phyloP scores from a whole-genome alignment of 495 filamentous ascomycete species.

The Penicillium goetzii region DNA sequence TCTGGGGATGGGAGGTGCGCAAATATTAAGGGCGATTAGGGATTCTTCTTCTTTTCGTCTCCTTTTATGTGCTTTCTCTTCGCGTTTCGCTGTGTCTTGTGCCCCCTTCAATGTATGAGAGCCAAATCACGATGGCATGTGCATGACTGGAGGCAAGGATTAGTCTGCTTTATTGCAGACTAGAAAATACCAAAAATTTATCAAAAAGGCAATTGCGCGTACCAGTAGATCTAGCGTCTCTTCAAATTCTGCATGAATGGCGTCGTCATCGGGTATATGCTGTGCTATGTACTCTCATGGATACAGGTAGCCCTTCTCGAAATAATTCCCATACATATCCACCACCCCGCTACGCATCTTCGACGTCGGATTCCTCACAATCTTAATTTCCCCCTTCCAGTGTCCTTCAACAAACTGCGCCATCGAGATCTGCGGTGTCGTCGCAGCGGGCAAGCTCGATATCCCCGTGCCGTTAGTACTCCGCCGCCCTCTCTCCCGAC shows the following conservation, averaged over 20 bases:
- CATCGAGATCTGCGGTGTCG: conserved; percentile 33
- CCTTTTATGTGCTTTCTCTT: conserved; percentile 16
- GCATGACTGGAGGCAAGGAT: conserved; percentile 24
- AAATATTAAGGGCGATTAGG: not conserved
- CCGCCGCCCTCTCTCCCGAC: conserved; percentile 34
- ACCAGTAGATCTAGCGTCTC: not conserved
- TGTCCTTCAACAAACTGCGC: conserved; percentile 51
- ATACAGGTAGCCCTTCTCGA: conserved; percentile 57
- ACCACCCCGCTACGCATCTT: conserved; percentile 49
- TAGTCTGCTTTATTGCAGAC: conserved; percentile 11
- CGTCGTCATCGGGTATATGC: not conserved
- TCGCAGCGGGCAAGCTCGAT: conserved; percentile 22
- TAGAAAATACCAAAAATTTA: conserved; percentile 25
- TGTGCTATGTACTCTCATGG: conserved; percentile 35
- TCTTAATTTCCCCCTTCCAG: conserved; percentile 59
- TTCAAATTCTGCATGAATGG: not conserved
- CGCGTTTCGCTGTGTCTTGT: conserved; percentile 33
- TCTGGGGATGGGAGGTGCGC: not conserved
- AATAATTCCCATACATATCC: conserved; percentile 59
- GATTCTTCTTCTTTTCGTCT: conserved; percentile 1
- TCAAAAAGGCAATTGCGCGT: conserved; percentile 4
- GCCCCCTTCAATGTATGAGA: conserved; percentile 27
- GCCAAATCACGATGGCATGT: conserved; percentile 24
- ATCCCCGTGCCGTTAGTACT: conserved; percentile 29
- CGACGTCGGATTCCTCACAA: conserved; percentile 49